A percentile compares a stretch with the other conserved stretches of the same genome.
phyloP scores from a whole-genome alignment of 1,284 basidiomycete genomes.

The Porodaedalea pini region DNA sequence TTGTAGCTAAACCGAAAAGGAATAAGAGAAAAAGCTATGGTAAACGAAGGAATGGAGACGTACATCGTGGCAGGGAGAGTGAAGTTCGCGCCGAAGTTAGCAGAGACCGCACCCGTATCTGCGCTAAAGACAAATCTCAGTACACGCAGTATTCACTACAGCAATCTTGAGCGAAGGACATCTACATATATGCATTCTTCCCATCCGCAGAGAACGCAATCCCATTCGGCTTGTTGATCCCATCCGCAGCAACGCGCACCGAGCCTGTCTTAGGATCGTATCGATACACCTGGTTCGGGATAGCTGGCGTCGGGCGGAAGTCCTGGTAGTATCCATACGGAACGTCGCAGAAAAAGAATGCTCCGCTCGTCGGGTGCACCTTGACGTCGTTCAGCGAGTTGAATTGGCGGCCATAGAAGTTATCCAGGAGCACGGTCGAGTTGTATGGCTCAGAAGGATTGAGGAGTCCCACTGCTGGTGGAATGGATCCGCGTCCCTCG shows the following conservation, averaged over 20 bases:
- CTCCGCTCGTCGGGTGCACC: constrained; percentile 57
- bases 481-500: constrained; percentile 60
- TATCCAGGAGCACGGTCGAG: constrained; percentile 63
- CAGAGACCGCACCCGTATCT: constrained; percentile 48
- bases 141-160: constrained; percentile 27
- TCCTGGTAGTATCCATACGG: constrained; percentile 46
- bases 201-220: constrained; percentile 68
- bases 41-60: constrained; percentile 26
- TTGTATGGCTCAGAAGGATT: constrained; percentile 62
- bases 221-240: constrained; percentile 59
- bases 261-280: constrained; percentile 61
- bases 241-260: constrained; percentile 68
- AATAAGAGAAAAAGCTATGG: not conserved
- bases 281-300: constrained; percentile 73
- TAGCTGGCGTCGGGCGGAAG: constrained; percentile 60
- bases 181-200: constrained; percentile 66
- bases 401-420: constrained; percentile 75
- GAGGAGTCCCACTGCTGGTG: constrained; percentile 62
- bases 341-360: constrained; percentile 69
- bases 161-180: too few relatives aligned
- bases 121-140: constrained; percentile 36
- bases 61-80: constrained; percentile 68
- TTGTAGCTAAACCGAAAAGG: constrained; percentile 50
- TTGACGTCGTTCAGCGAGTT: constrained; percentile 80
- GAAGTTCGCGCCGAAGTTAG: constrained; percentile 53